These are phyloP conservation scores for Lablab purpureus DNA, from an alignment of 306 rosid species.

Conservation along the genomic window DNA sequence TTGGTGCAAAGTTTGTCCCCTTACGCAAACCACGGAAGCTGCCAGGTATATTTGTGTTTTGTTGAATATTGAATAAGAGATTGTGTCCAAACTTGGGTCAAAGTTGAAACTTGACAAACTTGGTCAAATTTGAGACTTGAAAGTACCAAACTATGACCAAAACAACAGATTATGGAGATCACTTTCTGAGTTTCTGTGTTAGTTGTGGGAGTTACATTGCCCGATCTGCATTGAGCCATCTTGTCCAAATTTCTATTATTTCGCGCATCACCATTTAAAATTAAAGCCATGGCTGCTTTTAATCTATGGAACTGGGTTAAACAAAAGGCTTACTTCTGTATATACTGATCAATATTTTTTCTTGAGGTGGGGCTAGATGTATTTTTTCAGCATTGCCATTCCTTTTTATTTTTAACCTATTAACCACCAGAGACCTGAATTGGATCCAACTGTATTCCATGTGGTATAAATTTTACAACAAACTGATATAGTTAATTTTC, in stretches of 20 bases:
- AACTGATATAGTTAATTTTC: neutral
- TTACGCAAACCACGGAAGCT: slow-evolving; percentile 95
- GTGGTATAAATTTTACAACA: neutral
- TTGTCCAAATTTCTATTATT: neutral
- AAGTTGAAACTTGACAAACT: slow-evolving; percentile 1
- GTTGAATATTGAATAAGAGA: neutral
- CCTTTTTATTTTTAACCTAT: neutral
- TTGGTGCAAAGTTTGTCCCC: slow-evolving; percentile 98
- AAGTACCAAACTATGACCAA: slow-evolving; percentile 10
- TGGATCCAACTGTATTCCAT: neutral
- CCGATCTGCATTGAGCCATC: slow-evolving; percentile 19
- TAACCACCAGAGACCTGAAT: slow-evolving; percentile 9
- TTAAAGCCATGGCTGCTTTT: slow-evolving; percentile 15
- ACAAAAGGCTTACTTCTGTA: neutral
- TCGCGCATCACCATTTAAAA: neutral
- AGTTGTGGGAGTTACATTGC: neutral
- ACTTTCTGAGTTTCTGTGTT: slow-evolving; percentile 39
- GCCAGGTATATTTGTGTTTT: slow-evolving; percentile 66
- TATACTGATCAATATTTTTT: neutral
- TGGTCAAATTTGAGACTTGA: slow-evolving; percentile 14
- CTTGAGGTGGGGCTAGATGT: neutral
- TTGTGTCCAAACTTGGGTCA: slow-evolving; percentile 31
- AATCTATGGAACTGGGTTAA: neutral
- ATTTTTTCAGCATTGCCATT: neutral
- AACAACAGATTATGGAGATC: neutral